Conservation (phyloP, 2,329 filamentous ascomycete species). For the Phyllosticta citriasiana region DNA sequence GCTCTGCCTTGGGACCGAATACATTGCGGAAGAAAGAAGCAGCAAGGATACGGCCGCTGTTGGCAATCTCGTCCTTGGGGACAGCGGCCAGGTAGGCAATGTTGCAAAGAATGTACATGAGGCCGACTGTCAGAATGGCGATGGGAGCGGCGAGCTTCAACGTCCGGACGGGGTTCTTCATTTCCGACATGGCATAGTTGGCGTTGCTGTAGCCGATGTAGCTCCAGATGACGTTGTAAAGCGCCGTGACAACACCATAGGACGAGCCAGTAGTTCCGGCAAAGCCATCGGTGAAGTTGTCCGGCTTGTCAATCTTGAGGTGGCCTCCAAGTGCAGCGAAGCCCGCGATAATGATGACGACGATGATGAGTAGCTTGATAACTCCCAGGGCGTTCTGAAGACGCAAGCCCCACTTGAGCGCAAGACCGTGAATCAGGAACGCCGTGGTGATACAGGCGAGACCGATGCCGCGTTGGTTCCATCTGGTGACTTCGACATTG, state of each 20-base stretch:
- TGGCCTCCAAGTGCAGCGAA: constrained; percentile 52
- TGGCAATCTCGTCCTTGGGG: constrained; percentile 44
- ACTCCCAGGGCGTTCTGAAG: constrained; percentile 56
- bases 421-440: constrained; percentile 55
- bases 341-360: constrained; percentile 55
- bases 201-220: constrained; percentile 61
- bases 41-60: constrained; percentile 45
- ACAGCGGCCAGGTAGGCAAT: constrained; percentile 57
- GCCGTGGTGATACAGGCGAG: constrained; percentile 56
- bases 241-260: constrained; percentile 57
- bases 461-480: constrained; percentile 58
- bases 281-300: constrained; percentile 56
- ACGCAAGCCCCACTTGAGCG: constrained; percentile 56
- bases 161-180: constrained; percentile 53
- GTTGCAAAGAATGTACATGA: constrained; percentile 58
- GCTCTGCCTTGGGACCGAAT: constrained; percentile 43
- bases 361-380: constrained; percentile 56
- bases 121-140: constrained; percentile 47
- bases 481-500: constrained; percentile 50
- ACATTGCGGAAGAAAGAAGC: constrained; percentile 50
- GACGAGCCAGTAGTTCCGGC: constrained; percentile 55
- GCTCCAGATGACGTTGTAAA: constrained; percentile 64
- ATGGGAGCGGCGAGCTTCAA: constrained; percentile 55
- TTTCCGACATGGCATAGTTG: constrained; percentile 57
- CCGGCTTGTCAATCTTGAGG: constrained; percentile 48